Evolutionary conservation across 768 basidiomycete species (phyloP), one percentile per base, ranked within the genome.

Genomic region (Kwoniella newhampshirensis): DNA sequence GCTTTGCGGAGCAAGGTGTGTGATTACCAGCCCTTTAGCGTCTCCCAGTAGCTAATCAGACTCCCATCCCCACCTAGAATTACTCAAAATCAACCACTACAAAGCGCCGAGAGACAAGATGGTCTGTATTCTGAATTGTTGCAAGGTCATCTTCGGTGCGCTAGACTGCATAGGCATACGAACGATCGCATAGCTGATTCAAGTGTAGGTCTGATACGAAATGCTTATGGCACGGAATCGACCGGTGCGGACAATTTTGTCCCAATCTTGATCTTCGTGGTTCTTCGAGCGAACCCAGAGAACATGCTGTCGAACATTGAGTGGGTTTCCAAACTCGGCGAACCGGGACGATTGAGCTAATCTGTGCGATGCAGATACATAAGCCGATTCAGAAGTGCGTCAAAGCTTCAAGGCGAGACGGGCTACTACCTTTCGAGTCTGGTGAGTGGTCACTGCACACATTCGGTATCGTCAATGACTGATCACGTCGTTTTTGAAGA

Each of bases 81-180:
- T 99, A 40, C 77, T 91, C 65, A 98, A 97, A 81, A 87, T 99
- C 60, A 98, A 96, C 69, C 92, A 97, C 73, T 99, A 98, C 80
- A 98, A 98, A 76, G 96, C 96, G 9, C 96, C 96, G 7, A 82
- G 96, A 40, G 96, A 99, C 77, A 99, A 99, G 78, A 80, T 98
- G 49, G 98, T 99, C 53, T 98, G 96, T 76, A 88, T 98, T 36
- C 78, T 98, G 47, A 99, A 99, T 72, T 89, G 86, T 76, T 99
- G 93, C 84, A 99, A 99, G 80, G 91, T 99, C 76, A 98, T 99
- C 66, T 98, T 96, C 70, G 96, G 94, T 92, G 63, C 59, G 87
- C 77, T 25, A n/a, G n/a, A n/a, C n/a, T n/a, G n/a, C n/a, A n/a
- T n/a, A 12, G 35, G 43, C 62, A 35, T 64, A 50, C 6, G 25